These are phyloP conservation scores for Raphanus hybrid DNA, from an alignment of 441 rosid species.

Conservation along the genomic window DNA sequence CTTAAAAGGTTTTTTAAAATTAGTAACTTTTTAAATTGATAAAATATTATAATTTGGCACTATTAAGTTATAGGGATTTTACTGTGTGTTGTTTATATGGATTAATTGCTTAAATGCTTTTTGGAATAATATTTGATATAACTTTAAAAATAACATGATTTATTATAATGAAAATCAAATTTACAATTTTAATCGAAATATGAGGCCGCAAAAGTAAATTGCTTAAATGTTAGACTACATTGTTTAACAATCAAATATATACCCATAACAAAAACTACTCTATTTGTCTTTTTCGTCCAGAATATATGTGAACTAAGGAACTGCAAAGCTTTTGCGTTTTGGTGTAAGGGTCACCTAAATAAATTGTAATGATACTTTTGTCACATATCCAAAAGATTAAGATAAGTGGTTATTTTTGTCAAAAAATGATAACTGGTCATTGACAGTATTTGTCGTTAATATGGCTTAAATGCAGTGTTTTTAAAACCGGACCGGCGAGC, in stretches of 20 bases:
- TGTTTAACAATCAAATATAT: not conserved
- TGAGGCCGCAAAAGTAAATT: too few relatives aligned
- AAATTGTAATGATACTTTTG: not conserved
- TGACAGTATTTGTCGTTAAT: constrained; percentile 22
- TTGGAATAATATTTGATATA: too few relatives aligned
- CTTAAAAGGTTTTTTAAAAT: too few relatives aligned
- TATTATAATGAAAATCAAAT: too few relatives aligned
- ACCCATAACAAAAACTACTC: not conserved
- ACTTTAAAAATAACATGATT: too few relatives aligned
- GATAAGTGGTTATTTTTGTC: not conserved
- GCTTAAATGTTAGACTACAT: not conserved
- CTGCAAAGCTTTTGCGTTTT: not conserved
- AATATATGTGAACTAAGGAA: not conserved
- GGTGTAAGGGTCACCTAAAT: constrained; percentile 7
- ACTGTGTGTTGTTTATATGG: too few relatives aligned
- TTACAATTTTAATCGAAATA: too few relatives aligned
- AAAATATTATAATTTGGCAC: too few relatives aligned
- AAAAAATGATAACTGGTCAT: not conserved
- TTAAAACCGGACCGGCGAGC: too few relatives aligned
- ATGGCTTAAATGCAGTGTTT: constrained; percentile 2
- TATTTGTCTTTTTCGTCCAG: not conserved
- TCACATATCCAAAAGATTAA: not conserved
- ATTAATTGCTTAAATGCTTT: too few relatives aligned
- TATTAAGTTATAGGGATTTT: too few relatives aligned
- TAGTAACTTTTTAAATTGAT: too few relatives aligned